Base-by-base conservation (phyloP, 192 early-diverging fungal species). In the Phycomyces nitens region DNA sequence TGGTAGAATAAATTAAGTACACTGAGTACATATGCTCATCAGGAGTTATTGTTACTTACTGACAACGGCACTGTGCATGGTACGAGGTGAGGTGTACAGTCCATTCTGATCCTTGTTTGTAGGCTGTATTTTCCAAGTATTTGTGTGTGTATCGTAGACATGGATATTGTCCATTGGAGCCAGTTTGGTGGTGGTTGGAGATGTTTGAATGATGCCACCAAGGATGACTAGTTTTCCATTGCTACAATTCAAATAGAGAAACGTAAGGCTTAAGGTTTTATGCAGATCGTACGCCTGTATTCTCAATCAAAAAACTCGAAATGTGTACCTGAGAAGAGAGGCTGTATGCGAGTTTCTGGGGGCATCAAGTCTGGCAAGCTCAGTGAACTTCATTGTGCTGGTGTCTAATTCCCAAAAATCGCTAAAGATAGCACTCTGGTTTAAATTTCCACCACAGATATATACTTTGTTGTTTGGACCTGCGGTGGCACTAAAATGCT, bases 141-240 rank as follows among this genome's bases (percentile, higher is more conserved):
- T 72, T 1, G 52, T 44, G 34, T 59, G 20, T 18, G 49, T 62
- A 15, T 67, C 62, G 47, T 59, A 73, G 3, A 73, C 42, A 44
- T 49, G 49, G 24, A 64, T 26, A 27, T 10, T 40, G 22, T 62
- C 18, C 53, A 61, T 68, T 58, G 41, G 34, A 20, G 47, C 55
- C 34, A 73, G 26, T 20, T 21, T 39, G 10, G 22, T 55, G 0
- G 27, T 53, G 14, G 22, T 40, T 20, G 24, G 23, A 18, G 61
- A 15, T 3, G 51, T 52, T 1, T 14, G 10, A 16, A 66, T 52
- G 20, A 60, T 41, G 67, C 71, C 71, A 62, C 71, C 71, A 50
- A 66, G 44, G 50, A 73, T 49, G 22, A 73, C 60, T 18, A 73
- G 42, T 49, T 64, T 62, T 22, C 71, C 71, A 49, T 59, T 64